Evolutionary conservation across 1,284 basidiomycete genomes (phyloP).

Genomic region (Moesziomyces globuligerus): DNA sequence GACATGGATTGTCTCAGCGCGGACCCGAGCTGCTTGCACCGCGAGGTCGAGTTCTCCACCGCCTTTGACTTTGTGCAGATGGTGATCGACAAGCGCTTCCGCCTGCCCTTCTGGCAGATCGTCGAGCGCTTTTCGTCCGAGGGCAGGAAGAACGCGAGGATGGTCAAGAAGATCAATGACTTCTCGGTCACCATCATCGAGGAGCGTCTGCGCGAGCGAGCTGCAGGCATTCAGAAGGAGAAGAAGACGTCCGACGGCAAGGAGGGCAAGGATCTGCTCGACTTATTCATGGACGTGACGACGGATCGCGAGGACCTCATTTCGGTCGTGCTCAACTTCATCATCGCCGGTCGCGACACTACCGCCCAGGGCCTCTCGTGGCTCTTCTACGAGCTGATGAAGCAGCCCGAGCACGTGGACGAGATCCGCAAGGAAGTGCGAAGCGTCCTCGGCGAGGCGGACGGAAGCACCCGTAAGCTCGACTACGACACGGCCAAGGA

Average conservation of each 20-base stretch:
- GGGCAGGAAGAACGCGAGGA: conserved; percentile 38
- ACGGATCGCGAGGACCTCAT: conserved; percentile 53
- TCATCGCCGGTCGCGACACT: conserved; percentile 60
- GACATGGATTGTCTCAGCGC: conserved; percentile 44
- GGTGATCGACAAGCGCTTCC: conserved; percentile 49
- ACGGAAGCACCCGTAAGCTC: conserved; percentile 37
- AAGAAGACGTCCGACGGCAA: conserved; percentile 39
- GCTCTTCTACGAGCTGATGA: conserved; percentile 55
- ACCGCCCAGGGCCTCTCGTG: conserved; percentile 56
- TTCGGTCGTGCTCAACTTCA: conserved; percentile 57
- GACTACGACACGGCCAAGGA: conserved; percentile 51
- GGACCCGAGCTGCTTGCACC: conserved; percentile 22
- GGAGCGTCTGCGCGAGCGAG: conserved; percentile 37
- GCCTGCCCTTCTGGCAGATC: conserved; percentile 29
- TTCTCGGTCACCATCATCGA: conserved; percentile 61
- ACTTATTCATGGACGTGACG: conserved; percentile 58
- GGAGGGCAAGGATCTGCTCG: conserved; percentile 58
- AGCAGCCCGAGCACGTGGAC: conserved; percentile 41
- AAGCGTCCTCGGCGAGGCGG: conserved; percentile 24
- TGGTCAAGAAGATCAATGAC: conserved; percentile 53
- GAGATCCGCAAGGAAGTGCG: conserved; percentile 48
- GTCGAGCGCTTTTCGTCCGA: conserved; percentile 40
- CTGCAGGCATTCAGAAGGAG: conserved; percentile 28
- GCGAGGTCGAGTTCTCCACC: conserved; percentile 40
- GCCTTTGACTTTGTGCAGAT: conserved; percentile 56